Percentiles rank a stretch among this genome's conserved stretches.
phyloP scores from a whole-genome alignment of 2,329 filamentous ascomycete genomes.

The Aspergillus glaucus region DNA sequence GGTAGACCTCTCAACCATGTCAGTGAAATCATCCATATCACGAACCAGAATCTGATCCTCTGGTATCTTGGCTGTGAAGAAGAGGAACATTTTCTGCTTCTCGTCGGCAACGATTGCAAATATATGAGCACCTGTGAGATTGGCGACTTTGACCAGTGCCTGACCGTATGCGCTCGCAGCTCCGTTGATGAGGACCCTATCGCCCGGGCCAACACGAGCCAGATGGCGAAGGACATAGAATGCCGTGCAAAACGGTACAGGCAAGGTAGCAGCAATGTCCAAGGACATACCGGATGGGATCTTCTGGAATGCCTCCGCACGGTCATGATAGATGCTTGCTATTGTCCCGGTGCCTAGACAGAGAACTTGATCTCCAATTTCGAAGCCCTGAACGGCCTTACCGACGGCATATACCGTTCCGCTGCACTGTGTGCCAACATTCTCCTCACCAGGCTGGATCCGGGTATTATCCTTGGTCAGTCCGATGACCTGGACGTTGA shows the following conservation, averaged over 20 bases:
- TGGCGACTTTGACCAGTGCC: constrained; percentile 17
- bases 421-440: constrained; percentile 12
- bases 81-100: constrained; percentile 4
- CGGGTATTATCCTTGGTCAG: constrained; percentile 24
- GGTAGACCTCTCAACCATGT: background rate
- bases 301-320: constrained; percentile 13
- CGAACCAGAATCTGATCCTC: constrained; percentile 8
- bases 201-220: constrained; percentile 8
- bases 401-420: constrained; percentile 17
- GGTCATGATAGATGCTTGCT: constrained; percentile 12
- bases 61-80: constrained; percentile 6
- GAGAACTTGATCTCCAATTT: constrained; percentile 18
- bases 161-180: constrained; percentile 17
- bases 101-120: constrained; percentile 10
- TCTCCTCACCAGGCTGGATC: background rate
- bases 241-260: constrained; percentile 16
- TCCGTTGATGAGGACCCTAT: constrained; percentile 26
- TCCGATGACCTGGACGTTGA: constrained; percentile 26
- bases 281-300: constrained; percentile 14
- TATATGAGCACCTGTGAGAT: constrained; percentile 1
- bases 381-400: constrained; percentile 7
- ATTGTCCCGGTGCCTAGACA: constrained; percentile 14
- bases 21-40: constrained; percentile 2
- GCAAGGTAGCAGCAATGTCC: constrained; percentile 17
- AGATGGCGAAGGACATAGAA: constrained; percentile 15